Conservation (phyloP, 306 rosid genomes). For the Inga leiocalycina region DNA sequence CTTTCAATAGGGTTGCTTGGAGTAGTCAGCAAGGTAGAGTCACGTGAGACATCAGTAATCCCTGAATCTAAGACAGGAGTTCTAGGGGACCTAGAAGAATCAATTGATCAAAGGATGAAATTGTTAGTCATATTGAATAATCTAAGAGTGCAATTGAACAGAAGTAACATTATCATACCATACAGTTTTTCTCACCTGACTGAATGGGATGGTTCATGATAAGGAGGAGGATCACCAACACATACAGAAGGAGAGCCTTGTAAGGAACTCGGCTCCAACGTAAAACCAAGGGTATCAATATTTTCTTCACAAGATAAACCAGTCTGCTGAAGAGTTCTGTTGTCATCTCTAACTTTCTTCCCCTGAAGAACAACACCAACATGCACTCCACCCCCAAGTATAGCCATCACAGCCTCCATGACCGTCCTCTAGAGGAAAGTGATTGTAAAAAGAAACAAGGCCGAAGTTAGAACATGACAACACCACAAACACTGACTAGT, state of each 20-base stretch:
- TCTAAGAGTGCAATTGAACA: conserved; percentile 1
- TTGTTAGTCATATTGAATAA: conserved; percentile 30
- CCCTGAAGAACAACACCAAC: conserved; percentile 81
- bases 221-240: conserved; percentile 50
- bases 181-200: conserved; percentile 53
- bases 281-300: conserved; percentile 68
- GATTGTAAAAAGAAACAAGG: neutral
- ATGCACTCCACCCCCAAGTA: conserved; percentile 69
- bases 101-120: conserved; percentile 16
- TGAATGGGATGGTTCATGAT: conserved; percentile 45
- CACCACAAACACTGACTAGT: neutral
- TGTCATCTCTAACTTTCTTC: conserved; percentile 77
- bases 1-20: conserved; percentile 45
- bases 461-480: neutral
- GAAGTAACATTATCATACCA: conserved; percentile 10
- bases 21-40: conserved; percentile 48
- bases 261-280: conserved; percentile 67
- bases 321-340: conserved; percentile 74
- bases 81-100: conserved; percentile 59
- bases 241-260: conserved; percentile 50
- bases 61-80: conserved; percentile 51
- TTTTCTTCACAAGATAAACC: conserved; percentile 80
- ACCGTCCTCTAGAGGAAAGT: conserved; percentile 64
- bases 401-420: conserved; percentile 77
- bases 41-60: conserved; percentile 46